phyloP scores from a whole-genome alignment of 441 rosid species.

The Pelargonium australe region DNA sequence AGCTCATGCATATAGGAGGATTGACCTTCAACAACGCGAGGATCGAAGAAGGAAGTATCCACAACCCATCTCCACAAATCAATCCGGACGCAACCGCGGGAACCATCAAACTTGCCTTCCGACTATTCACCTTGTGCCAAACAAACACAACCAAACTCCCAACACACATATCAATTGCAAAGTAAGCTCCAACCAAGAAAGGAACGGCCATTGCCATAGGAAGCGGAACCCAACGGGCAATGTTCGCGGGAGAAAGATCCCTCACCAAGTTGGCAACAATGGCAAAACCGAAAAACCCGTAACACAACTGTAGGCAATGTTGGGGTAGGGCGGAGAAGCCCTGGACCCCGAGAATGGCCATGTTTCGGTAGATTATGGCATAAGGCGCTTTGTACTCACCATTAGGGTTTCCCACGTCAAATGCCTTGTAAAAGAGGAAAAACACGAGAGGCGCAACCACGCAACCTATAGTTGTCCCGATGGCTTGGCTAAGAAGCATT shows the following conservation, averaged over 20 bases:
- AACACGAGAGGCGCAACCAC: constrained; percentile 81
- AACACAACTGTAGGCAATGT: constrained; percentile 81
- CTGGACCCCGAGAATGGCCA: constrained; percentile 86
- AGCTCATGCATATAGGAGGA: constrained; percentile 85
- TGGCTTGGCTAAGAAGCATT: constrained; percentile 80
- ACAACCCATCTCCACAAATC: constrained; percentile 85
- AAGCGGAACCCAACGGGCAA: constrained; percentile 66
- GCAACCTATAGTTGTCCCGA: constrained; percentile 82
- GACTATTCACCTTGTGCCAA: constrained; percentile 57
- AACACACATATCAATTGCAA: constrained; percentile 83
- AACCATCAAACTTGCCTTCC: constrained; percentile 53
- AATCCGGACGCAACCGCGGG: constrained; percentile 89
- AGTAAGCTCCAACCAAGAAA: constrained; percentile 78
- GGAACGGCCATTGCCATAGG: constrained; percentile 99
- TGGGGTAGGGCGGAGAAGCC: constrained; percentile 83
- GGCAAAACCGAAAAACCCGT: constrained; percentile 72
- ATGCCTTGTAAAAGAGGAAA: constrained; percentile 77
- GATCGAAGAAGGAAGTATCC: constrained; percentile 81
- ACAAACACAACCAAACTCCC: constrained; percentile 67
- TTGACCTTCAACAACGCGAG: constrained; percentile 58
- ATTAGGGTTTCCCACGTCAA: constrained; percentile 76
- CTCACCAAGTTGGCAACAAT: constrained; percentile 47
- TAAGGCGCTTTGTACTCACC: constrained; percentile 93
- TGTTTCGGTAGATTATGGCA: constrained; percentile 73
- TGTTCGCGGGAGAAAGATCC: constrained; percentile 39